A percentile compares a stretch with the other conserved stretches of the same genome.
These are phyloP conservation scores for Strobilomyces dryophilus DNA, from an alignment of 768 basidiomycete genomes.

Conservation along the genomic window DNA sequence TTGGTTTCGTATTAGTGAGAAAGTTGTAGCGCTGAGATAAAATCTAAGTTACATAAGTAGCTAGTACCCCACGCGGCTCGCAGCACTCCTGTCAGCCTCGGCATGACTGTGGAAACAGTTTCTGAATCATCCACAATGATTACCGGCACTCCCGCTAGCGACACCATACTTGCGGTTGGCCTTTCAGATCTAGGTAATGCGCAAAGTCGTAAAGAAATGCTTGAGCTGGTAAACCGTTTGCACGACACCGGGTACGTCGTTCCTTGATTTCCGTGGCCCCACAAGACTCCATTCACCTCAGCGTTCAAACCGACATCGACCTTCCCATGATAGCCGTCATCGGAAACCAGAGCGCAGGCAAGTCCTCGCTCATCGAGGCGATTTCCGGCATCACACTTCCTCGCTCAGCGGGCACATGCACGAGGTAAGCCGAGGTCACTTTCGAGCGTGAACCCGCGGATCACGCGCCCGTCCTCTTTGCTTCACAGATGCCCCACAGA, in stretches of 20 bases:
- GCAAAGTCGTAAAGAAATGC: conserved; percentile 49
- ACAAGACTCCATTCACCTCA: neutral
- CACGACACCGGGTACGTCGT: conserved; percentile 55
- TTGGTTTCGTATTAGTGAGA: no score
- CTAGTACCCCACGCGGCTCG: no score
- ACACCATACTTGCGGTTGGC: conserved; percentile 35
- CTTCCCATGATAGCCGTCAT: conserved; percentile 4
- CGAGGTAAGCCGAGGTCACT: neutral
- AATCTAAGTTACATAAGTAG: no score
- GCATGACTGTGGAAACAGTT: no score
- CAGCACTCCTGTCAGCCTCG: no score
- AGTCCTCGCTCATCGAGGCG: neutral
- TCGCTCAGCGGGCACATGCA: neutral
- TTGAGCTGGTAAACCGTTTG: conserved; percentile 54
- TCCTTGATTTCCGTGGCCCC: neutral
- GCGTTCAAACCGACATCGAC: conserved; percentile 3
- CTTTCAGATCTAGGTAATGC: conserved; percentile 50
- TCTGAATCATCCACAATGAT: neutral
- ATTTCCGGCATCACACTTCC: conserved; percentile 2
- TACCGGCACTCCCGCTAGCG: neutral
- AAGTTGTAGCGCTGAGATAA: no score
- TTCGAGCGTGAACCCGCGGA: neutral
- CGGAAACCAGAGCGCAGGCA: conserved; percentile 1
- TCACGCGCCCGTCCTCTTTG: neutral
- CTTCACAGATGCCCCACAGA: neutral